Percentiles rank a stretch among this genome's conserved stretches.
Evolutionary conservation across 73 alveolate genomes (phyloP).

Genomic region (Blepharisma japonicum): DNA sequence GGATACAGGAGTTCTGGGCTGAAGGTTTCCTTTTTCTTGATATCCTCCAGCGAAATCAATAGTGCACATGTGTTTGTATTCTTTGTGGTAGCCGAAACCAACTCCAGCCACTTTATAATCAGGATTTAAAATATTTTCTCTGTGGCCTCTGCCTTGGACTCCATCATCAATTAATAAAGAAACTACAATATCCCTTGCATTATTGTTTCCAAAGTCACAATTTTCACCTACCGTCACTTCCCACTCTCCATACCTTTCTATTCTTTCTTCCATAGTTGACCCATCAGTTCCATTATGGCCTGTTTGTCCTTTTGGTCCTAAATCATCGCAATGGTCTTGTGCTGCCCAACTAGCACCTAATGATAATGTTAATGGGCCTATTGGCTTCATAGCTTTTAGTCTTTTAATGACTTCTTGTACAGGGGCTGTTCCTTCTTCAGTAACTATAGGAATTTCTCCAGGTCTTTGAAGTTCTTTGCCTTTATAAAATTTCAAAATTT

Average conservation of each 20-base stretch:
- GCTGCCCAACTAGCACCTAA: slow-evolving; percentile 65
- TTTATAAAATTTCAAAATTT: slow-evolving; percentile 4
- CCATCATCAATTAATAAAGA: slow-evolving; percentile 79
- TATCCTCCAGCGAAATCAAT: slow-evolving; percentile 43
- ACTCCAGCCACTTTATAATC: slow-evolving; percentile 49
- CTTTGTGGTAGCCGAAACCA: slow-evolving; percentile 39
- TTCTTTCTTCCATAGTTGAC: neutral
- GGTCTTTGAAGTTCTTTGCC: neutral
- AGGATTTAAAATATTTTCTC: slow-evolving; percentile 48
- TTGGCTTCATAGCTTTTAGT: slow-evolving; percentile 47
- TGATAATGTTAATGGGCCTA: slow-evolving; percentile 36
- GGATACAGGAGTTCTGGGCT: too few species aligned
- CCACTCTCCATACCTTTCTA: slow-evolving; percentile 52
- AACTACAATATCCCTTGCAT: slow-evolving; percentile 54
- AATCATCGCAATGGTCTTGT: slow-evolving; percentile 76
- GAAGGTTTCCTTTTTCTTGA: neutral
- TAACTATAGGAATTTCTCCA: neutral
- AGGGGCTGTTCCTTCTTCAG: slow-evolving; percentile 14
- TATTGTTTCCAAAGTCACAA: slow-evolving; percentile 44
- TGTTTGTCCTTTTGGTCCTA: slow-evolving; percentile 79
- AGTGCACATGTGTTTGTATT: slow-evolving; percentile 33
- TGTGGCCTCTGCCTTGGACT: slow-evolving; percentile 79
- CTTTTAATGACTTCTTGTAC: slow-evolving; percentile 35
- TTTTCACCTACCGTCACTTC: slow-evolving; percentile 60
- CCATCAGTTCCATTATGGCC: slow-evolving; percentile 69